A percentile compares a stretch with the other conserved stretches of the same genome.
Conservation (phyloP, 208 protist genomes). For the Herpetomonas muscarum region DNA sequence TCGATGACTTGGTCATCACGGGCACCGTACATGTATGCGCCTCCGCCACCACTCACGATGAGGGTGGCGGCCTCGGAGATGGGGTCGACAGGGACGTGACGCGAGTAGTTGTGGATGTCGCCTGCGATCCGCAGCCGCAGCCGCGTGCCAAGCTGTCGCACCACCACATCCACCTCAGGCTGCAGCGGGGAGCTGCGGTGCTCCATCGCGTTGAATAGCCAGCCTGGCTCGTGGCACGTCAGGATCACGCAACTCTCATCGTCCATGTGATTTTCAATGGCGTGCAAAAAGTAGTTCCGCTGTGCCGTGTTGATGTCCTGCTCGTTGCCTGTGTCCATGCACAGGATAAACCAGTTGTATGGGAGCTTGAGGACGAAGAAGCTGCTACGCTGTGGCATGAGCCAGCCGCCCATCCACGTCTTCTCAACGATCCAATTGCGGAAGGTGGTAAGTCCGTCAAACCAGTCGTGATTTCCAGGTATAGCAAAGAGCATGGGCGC, state of each 20-base stretch:
- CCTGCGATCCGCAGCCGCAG: constrained; percentile 62
- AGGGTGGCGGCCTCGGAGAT: constrained; percentile 63
- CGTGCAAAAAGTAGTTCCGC: constrained; percentile 79
- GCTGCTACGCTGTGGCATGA: constrained; percentile 81
- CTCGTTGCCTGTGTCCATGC: constrained; percentile 69
- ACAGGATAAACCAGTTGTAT: constrained; percentile 84
- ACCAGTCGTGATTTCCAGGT: constrained; percentile 89
- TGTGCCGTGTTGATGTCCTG: constrained; percentile 77
- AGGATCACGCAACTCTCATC: constrained; percentile 68
- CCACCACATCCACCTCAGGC: constrained; percentile 51
- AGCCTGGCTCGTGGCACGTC: constrained; percentile 64
- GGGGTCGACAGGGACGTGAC: constrained; percentile 51
- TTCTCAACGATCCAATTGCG: constrained; percentile 71
- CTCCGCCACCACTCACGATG: constrained; percentile 80
- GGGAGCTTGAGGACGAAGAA: constrained; percentile 80
- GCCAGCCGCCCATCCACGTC: constrained; percentile 78
- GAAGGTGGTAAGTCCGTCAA: constrained; percentile 79
- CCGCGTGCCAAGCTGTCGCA: constrained; percentile 54
- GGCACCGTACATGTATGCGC: constrained; percentile 75
- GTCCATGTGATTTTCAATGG: constrained; percentile 65
- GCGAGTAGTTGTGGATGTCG: constrained; percentile 88
- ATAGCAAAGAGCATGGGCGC: constrained; percentile 81
- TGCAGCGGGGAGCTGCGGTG: constrained; percentile 30
- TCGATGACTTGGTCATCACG: constrained; percentile 48
- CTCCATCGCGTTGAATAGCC: constrained; percentile 71